Conservation (phyloP, 2,329 filamentous ascomycete species). For the Geosmithia flava region DNA sequence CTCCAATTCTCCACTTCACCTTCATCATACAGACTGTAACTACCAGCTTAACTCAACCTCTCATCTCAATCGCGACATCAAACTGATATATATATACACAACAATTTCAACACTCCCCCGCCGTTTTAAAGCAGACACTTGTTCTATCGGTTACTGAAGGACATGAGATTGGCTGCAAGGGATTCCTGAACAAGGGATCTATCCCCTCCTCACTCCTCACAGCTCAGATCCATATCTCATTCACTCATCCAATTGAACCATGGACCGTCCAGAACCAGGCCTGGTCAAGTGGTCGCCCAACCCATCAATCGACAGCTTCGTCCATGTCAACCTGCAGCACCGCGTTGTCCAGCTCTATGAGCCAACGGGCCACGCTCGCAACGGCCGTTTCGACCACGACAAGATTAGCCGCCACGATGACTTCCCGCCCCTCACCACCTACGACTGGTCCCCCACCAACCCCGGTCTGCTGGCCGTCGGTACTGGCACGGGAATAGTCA, state of each 20-base stretch:
- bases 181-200: too few relatives aligned
- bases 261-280: conserved; percentile 50
- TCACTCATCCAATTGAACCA: too few relatives aligned
- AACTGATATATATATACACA: too few relatives aligned
- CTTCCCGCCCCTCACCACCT: conserved; percentile 50
- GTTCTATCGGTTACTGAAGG: too few relatives aligned
- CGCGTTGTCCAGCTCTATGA: conserved; percentile 51
- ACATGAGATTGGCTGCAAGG: too few relatives aligned
- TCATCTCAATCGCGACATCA: neutral
- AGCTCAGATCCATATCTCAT: neutral
- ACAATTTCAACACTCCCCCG: too few relatives aligned
- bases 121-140: too few relatives aligned
- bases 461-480: conserved; percentile 62
- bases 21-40: too few relatives aligned
- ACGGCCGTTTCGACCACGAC: conserved; percentile 43
- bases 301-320: conserved; percentile 43
- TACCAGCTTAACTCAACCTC: neutral
- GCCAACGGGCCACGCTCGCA: conserved; percentile 45
- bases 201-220: too few relatives aligned
- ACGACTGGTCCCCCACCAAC: conserved; percentile 54
- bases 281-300: conserved; percentile 57
- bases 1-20: neutral
- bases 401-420: conserved; percentile 48
- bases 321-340: conserved; percentile 53
- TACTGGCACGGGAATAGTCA: conserved; percentile 62